Evolutionary conservation across 371 early-diverging fungal species (phyloP).

Genomic region (Mortierella sp.): DNA sequence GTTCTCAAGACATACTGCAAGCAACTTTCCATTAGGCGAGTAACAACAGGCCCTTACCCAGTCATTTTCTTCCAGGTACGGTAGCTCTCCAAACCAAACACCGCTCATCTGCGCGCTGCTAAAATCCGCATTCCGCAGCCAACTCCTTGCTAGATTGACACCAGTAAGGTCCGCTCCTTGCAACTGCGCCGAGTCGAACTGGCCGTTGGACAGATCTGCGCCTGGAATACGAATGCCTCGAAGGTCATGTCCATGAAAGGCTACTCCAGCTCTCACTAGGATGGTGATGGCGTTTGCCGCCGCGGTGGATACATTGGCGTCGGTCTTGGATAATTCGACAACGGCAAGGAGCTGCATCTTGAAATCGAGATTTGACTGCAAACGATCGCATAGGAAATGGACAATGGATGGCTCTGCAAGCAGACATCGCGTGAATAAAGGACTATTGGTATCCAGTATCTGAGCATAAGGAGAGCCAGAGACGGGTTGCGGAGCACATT

Average conservation of each 20-base stretch:
- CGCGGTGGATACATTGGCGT: neutral
- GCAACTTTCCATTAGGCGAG: neutral
- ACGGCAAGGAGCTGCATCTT: neutral
- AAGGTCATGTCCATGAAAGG: neutral
- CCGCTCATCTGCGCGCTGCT: neutral
- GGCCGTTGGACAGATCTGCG: neutral
- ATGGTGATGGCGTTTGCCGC: constrained; percentile 16
- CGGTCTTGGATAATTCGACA: constrained; percentile 7
- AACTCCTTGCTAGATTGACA: neutral
- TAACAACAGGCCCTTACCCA: too few relatives aligned
- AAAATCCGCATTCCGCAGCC: neutral
- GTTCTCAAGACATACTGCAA: neutral
- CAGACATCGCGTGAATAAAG: neutral
- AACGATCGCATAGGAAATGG: constrained; percentile 17
- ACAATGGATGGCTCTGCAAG: constrained; percentile 12
- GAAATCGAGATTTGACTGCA: neutral
- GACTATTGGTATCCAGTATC: neutral
- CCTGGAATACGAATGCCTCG: constrained; percentile 4
- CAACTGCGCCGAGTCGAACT: constrained; percentile 6
- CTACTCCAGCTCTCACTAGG: neutral
- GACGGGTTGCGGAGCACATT: neutral
- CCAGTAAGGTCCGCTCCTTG: neutral
- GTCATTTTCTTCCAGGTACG: neutral
- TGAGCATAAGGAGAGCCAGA: too few relatives aligned
- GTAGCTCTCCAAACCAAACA: neutral